Base-by-base conservation (phyloP, 345 rosid species). In the Salix suchowensis region DNA sequence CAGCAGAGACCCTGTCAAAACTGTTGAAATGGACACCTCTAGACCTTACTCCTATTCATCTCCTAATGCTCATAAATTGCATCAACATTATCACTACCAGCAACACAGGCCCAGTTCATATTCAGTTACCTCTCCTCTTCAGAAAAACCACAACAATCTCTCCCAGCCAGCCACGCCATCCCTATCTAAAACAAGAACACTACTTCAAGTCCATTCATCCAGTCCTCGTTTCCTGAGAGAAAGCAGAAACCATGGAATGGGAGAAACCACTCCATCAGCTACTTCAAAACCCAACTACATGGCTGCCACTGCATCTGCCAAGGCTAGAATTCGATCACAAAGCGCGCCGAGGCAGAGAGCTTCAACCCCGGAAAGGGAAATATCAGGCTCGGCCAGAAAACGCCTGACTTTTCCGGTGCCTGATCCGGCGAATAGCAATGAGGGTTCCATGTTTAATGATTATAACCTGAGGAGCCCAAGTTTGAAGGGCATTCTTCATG, bases 171-270 rank as follows among this genome's bases (percentile, higher is more conserved):
- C 44, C 65, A 66, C 84, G 1, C 77, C 86, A 58, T 78, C 84
- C 0, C 80, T 84, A 16, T 74, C 81, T 13, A 82, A 67, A 62
- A 39, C 79, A 58, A 83, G 52, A 58, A 7, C 78, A 79, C 71
- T 72, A 24, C 64, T 77, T 7, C 88, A 84, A 60, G 80, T 73
- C 26, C 82, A 82, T 69, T 82, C 81, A 61, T 50, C 74, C 6
- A 79, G 77, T 73, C 65, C 68, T 42, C 42, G 73, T 40, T 67
- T 37, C 54, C 52, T n/a, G 7, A 52, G 72, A 34, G 37, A 50
- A 37, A 28, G 68, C 65, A 48, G 36, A 24, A 65, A 28, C 40
- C 30, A 5, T 15, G 28, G 5, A 21, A 68, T 4, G 13, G n/a
- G n/a, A n/a, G n/a, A n/a, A n/a, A 66, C 26, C 6, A 18, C 23